Evolutionary conservation across 192 early-diverging fungal genomes (phyloP).

Genomic region (Paraglomus brasilianum): DNA sequence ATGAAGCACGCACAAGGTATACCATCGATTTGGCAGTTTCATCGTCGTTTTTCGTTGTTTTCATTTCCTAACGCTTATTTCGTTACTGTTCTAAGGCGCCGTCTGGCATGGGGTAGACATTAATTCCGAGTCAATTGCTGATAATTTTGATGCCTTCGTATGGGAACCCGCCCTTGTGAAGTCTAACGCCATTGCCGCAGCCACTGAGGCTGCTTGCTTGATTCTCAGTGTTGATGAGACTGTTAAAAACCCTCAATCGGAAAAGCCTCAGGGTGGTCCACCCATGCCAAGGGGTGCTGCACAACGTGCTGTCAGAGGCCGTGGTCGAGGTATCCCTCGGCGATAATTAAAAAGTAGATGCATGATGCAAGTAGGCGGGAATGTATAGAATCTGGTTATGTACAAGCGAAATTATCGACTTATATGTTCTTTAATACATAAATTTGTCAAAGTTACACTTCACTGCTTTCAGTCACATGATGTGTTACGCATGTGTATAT

Average conservation of each 20-base stretch:
- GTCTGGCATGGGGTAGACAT: constrained; percentile 96
- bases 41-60: background rate
- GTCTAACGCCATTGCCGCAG: constrained; percentile 91
- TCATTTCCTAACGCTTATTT: background rate
- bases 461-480: no score
- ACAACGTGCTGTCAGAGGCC: constrained; percentile 53
- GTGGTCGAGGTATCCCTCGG: constrained; percentile 67
- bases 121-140: constrained; percentile 78
- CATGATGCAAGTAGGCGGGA: background rate
- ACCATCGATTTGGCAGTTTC: background rate
- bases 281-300: constrained; percentile 50
- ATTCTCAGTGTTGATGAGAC: constrained; percentile 98
- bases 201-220: constrained; percentile 94
- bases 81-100: constrained; percentile 45
- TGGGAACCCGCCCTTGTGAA: constrained; percentile 99
- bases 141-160: constrained; percentile 91
- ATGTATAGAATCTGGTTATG: background rate
- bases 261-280: constrained; percentile 67
- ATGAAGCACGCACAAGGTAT: constrained; percentile 82
- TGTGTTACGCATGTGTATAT: no score
- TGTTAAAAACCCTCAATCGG: constrained; percentile 84
- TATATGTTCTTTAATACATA: no score
- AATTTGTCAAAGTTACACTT: no score
- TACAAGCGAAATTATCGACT: no score
- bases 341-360: constrained; percentile 38